Evolutionary conservation across 805 yeast species (phyloP).

Genomic region (Nakazawaea sp.): DNA sequence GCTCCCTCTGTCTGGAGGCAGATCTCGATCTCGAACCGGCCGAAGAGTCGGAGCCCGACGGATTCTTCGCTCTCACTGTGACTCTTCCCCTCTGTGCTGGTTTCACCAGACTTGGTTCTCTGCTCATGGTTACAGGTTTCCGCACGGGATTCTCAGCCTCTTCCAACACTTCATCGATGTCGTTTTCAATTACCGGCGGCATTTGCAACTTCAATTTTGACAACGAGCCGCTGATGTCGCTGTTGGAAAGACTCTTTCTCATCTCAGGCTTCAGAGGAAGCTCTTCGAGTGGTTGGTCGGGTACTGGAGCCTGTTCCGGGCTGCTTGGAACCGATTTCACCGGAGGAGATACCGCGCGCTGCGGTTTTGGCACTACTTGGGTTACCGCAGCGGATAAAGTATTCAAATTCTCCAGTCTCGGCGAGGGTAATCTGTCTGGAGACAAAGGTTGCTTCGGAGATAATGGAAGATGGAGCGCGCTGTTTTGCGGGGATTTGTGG

Average conservation of each 20-base stretch:
- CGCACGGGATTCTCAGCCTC: conserved; percentile 5
- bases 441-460: background rate
- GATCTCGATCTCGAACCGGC: conserved; percentile 7
- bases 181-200: conserved; percentile 26
- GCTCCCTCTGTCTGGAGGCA: conserved; percentile 3
- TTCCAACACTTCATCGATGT: conserved; percentile 24
- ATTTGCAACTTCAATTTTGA: conserved; percentile 20
- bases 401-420: conserved; percentile 1
- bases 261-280: background rate
- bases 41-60: conserved; percentile 1
- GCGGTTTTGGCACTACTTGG: too few relatives aligned
- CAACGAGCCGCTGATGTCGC: conserved; percentile 19
- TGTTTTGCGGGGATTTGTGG: conserved; percentile 9
- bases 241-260: conserved; percentile 10
- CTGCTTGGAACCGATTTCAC: too few relatives aligned
- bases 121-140: background rate
- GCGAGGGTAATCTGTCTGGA: conserved; percentile 4
- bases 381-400: too few relatives aligned
- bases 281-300: background rate
- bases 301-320: too few relatives aligned
- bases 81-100: background rate
- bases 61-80: background rate
- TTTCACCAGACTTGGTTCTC: background rate
- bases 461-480: conserved; percentile 7
- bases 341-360: too few relatives aligned